phyloP scores from a whole-genome alignment of 2,329 filamentous ascomycete species.

The Pseudogymnoascus sp. region DNA sequence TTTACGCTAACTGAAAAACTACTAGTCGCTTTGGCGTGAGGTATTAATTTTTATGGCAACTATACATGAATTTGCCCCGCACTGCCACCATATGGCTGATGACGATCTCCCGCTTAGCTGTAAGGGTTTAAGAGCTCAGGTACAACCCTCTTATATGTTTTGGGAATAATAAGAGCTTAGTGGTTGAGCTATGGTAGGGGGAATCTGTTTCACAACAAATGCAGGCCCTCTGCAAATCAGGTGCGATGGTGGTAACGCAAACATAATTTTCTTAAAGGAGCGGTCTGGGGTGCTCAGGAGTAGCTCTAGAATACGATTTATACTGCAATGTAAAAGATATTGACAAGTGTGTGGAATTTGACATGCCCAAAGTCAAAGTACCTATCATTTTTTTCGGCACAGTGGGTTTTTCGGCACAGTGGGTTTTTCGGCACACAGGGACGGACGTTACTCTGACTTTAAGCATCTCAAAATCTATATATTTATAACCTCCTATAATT shows the following conservation, averaged over 20 bases:
- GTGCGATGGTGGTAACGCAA: neutral
- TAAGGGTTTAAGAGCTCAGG: constrained; percentile 9
- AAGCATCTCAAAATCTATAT: no score
- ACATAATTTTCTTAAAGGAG: constrained; percentile 10
- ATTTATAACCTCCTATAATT: no score
- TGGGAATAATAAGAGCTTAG: constrained; percentile 7
- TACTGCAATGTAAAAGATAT: constrained; percentile 11
- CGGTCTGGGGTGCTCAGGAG: neutral
- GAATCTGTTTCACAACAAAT: neutral
- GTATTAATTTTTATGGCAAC: no score
- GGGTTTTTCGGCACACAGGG: no score
- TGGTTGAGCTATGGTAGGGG: constrained; percentile 6
- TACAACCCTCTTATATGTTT: constrained; percentile 7
- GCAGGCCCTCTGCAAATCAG: neutral
- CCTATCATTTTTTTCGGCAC: constrained; percentile 18
- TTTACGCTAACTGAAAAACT: no score
- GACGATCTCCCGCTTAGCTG: constrained; percentile 9
- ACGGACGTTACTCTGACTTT: neutral
- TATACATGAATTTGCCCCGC: constrained; percentile 4
- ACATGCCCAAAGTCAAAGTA: constrained; percentile 23
- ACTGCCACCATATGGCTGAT: neutral
- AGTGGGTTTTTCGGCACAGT: constrained; percentile 15
- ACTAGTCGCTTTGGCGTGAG: no score
- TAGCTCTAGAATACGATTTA: constrained; percentile 9
- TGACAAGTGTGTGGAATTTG: constrained; percentile 16